Evolutionary conservation across 495 filamentous ascomycete species (phyloP).

Genomic region (Penicillium flavigenum): DNA sequence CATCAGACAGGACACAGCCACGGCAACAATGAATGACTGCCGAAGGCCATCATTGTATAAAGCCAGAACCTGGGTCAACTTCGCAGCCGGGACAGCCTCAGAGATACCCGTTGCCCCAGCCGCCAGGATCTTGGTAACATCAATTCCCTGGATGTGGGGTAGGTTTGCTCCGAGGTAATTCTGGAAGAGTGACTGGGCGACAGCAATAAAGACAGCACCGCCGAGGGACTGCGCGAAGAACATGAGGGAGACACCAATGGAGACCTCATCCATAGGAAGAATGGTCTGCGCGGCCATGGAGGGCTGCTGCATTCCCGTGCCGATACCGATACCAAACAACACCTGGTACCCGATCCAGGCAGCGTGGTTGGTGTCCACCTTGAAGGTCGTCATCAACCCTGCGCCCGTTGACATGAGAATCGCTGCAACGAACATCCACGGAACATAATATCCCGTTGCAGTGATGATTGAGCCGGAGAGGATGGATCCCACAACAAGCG

Average conservation of each 20-base stretch:
- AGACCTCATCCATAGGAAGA: conserved; percentile 55
- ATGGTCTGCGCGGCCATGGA: conserved; percentile 64
- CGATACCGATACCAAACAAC: conserved; percentile 68
- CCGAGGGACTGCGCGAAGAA: conserved; percentile 68
- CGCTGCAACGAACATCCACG: conserved; percentile 53
- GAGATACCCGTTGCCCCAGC: conserved; percentile 22
- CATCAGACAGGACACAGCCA: conserved; percentile 54
- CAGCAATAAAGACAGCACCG: conserved; percentile 61
- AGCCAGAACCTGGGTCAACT: conserved; percentile 40
- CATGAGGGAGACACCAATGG: conserved; percentile 62
- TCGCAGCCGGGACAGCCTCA: conserved; percentile 41
- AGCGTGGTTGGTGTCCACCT: conserved; percentile 44
- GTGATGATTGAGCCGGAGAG: conserved; percentile 53
- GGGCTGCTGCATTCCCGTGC: conserved; percentile 69
- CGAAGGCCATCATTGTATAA: conserved; percentile 60
- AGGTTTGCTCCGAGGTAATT: conserved; percentile 50
- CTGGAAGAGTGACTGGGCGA: conserved; percentile 58
- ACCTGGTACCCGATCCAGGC: conserved; percentile 72
- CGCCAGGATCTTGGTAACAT: conserved; percentile 30
- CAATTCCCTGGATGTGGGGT: conserved; percentile 41
- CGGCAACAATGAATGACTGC: conserved; percentile 51
- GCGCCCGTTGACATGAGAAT: conserved; percentile 58
- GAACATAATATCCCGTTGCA: conserved; percentile 64
- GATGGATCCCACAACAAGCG: conserved; percentile 44
- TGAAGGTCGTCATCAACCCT: conserved; percentile 63